These are phyloP conservation scores for Thelephora aurantiotincta DNA, from an alignment of 768 basidiomycete species.

Conservation along the genomic window DNA sequence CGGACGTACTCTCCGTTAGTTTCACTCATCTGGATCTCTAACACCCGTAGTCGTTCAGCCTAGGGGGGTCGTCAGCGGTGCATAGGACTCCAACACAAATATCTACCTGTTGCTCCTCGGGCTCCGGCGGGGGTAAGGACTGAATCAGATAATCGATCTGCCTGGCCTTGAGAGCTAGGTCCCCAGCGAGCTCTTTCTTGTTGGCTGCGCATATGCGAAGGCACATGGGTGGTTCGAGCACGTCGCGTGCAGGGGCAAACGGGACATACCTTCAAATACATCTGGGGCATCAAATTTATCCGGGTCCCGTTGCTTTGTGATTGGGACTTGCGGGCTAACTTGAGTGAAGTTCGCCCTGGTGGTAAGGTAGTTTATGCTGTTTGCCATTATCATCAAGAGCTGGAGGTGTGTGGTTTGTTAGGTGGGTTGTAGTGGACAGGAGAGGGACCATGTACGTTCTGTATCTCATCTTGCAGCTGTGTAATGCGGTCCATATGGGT, in stretches of 20 bases:
- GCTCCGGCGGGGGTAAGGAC: conserved; percentile 64
- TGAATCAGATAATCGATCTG: conserved; percentile 79
- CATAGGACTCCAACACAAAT: not conserved
- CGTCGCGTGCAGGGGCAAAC: not conserved
- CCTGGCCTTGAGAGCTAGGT: conserved; percentile 77
- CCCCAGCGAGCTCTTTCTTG: conserved; percentile 70
- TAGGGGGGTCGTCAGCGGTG: conserved; percentile 15
- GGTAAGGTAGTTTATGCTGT: conserved; percentile 68
- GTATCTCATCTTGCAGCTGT: conserved; percentile 89
- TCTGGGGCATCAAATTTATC: conserved; percentile 63
- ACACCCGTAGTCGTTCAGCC: conserved; percentile 48
- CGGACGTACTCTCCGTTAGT: conserved; percentile 67
- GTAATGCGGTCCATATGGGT: conserved; percentile 94
- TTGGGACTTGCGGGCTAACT: conserved; percentile 44
- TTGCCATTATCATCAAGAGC: conserved; percentile 84
- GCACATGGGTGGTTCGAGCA: not conserved
- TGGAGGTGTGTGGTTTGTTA: conserved; percentile 13
- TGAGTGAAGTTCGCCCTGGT: conserved; percentile 6
- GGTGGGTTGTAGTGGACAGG: not conserved
- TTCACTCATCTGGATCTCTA: conserved; percentile 57
- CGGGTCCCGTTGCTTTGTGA: conserved; percentile 64
- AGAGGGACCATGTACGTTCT: conserved; percentile 36
- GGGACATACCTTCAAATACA: conserved; percentile 50
- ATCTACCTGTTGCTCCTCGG: conserved; percentile 60
- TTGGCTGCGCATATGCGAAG: conserved; percentile 35